These are phyloP conservation scores for Medicago ruthenica DNA, from an alignment of 306 rosid species.

Conservation along the genomic window DNA sequence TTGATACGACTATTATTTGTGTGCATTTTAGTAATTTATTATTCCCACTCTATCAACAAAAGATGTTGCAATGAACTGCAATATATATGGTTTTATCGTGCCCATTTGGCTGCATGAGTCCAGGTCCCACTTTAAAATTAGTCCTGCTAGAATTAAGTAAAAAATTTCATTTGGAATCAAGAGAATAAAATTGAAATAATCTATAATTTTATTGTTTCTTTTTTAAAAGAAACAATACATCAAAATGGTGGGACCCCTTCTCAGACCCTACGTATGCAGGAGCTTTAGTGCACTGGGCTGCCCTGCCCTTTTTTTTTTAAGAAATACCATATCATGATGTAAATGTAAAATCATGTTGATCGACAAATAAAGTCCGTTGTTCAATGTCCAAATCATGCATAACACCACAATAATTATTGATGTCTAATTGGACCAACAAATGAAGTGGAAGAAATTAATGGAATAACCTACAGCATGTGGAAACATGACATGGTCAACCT, in stretches of 20 bases:
- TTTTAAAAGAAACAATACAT: background rate
- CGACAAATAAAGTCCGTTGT: background rate
- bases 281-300: no score
- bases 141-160: background rate
- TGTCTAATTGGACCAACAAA: slow-evolving; percentile 2
- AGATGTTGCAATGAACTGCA: background rate
- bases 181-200: slow-evolving; percentile 10
- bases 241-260: no score
- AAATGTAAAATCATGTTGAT: slow-evolving; percentile 22
- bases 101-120: slow-evolving; percentile 6
- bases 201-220: slow-evolving; percentile 14
- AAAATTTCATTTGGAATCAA: slow-evolving; percentile 4
- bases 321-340: slow-evolving; percentile 18
- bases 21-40: slow-evolving; percentile 31
- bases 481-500: background rate
- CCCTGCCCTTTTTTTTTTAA: no score
- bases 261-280: no score
- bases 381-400: background rate
- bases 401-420: background rate
- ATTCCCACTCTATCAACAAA: background rate
- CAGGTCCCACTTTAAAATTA: slow-evolving; percentile 27
- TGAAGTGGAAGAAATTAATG: slow-evolving; percentile 25
- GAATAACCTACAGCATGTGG: background rate
- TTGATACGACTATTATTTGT: slow-evolving; percentile 19
- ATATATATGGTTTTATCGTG: background rate